Evolutionary conservation across 331 rosid species (phyloP).

Genomic region (Rosa hybrid): DNA sequence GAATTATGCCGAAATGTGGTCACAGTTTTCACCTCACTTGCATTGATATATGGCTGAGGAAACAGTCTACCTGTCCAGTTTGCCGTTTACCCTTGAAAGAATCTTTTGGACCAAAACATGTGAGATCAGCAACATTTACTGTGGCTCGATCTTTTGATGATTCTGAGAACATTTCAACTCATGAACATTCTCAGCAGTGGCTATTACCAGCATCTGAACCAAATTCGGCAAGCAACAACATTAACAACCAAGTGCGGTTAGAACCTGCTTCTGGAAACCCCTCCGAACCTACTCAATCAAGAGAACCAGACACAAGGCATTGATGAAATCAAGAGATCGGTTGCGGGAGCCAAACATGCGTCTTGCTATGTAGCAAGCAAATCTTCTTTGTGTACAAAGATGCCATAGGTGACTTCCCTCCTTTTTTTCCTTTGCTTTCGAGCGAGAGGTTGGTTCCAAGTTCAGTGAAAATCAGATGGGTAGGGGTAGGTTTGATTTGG

Average conservation of each 20-base stretch:
- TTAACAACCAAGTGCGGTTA: constrained; percentile 31
- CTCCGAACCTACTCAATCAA: constrained; percentile 29
- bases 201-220: constrained; percentile 34
- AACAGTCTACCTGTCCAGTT: constrained; percentile 87
- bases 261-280: constrained; percentile 34
- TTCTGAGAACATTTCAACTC: constrained; percentile 39
- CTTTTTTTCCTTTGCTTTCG: background rate
- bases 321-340: constrained; percentile 29
- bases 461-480: constrained; percentile 23
- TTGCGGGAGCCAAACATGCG: constrained; percentile 22
- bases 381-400: constrained; percentile 10
- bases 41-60: constrained; percentile 87
- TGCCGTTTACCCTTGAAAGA: constrained; percentile 81
- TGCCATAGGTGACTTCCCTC: constrained; percentile 13
- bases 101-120: constrained; percentile 51
- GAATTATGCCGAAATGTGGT: constrained; percentile 94
- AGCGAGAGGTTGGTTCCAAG: constrained; percentile 13
- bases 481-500: constrained; percentile 14
- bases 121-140: constrained; percentile 49
- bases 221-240: constrained; percentile 27
- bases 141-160: constrained; percentile 49
- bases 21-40: constrained; percentile 90
- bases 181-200: constrained; percentile 43
- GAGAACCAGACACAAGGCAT: constrained; percentile 44
- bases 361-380: constrained; percentile 22